Evolutionary conservation across 768 basidiomycete species (phyloP).

Genomic region (Russula ochroleuca): DNA sequence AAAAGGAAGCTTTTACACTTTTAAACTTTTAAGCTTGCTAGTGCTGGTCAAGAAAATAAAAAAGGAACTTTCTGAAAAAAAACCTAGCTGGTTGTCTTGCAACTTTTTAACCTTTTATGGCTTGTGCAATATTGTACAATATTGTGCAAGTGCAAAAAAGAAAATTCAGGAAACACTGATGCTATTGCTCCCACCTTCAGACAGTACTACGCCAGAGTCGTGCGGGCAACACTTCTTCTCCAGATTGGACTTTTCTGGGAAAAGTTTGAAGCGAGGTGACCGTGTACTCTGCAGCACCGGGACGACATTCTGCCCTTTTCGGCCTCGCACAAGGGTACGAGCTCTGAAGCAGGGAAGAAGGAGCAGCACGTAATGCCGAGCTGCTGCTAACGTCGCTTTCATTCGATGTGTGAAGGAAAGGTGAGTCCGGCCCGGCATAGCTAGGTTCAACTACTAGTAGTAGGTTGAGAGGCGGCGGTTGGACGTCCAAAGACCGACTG

Average conservation of each 20-base stretch:
- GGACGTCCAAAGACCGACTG: slow-evolving; percentile 13
- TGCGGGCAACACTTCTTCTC: slow-evolving; percentile 62
- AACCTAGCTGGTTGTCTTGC: too few relatives aligned
- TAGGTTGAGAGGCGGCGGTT: slow-evolving; percentile 11
- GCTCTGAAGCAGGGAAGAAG: slow-evolving; percentile 18
- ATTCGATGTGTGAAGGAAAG: slow-evolving; percentile 5
- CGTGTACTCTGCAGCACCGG: slow-evolving; percentile 48
- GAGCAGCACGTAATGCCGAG: neutral
- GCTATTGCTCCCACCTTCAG: slow-evolving; percentile 53
- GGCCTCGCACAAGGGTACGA: slow-evolving; percentile 8
- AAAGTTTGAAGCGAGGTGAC: slow-evolving; percentile 45
- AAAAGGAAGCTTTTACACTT: too few relatives aligned
- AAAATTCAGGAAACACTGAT: too few relatives aligned
- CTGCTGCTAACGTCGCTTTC: neutral
- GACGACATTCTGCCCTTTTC: slow-evolving; percentile 33
- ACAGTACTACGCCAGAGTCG: slow-evolving; percentile 60
- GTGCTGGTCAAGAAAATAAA: too few relatives aligned
- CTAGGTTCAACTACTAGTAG: too few relatives aligned
- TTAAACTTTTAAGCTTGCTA: too few relatives aligned
- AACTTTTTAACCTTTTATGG: too few relatives aligned
- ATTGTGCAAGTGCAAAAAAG: too few relatives aligned
- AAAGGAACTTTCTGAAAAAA: too few relatives aligned
- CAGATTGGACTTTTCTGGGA: slow-evolving; percentile 31
- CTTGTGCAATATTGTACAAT: too few relatives aligned
- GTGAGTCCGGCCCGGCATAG: slow-evolving; percentile 15